These are phyloP conservation scores for Bolboschoenus planiculmis DNA, from an alignment of 176 grass and related monocot species.

Conservation along the genomic window DNA sequence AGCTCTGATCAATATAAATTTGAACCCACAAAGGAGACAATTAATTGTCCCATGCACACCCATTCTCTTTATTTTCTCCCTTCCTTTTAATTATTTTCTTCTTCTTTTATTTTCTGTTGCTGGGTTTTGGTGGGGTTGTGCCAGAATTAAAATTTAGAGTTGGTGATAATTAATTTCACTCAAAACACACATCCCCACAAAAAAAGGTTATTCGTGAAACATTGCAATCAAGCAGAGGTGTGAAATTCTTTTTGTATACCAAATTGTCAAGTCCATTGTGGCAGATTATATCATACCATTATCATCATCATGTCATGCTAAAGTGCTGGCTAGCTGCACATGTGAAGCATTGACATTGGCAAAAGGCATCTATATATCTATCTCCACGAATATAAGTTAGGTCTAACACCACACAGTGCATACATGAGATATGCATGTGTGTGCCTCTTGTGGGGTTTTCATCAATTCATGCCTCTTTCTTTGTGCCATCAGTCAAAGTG, in stretches of 20 bases:
- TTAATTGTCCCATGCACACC: background rate
- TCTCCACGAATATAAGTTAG: constrained; percentile 18
- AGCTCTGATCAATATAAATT: background rate
- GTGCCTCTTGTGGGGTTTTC: background rate
- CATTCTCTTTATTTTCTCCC: background rate
- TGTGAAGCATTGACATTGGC: constrained; percentile 6
- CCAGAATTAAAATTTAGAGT: background rate
- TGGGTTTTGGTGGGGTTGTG: background rate
- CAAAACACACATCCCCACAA: background rate
- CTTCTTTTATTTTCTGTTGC: background rate
- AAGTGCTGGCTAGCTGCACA: background rate
- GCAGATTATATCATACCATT: background rate
- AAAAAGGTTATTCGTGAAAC: background rate
- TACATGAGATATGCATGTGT: background rate
- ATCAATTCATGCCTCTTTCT: background rate
- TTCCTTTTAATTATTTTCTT: no score
- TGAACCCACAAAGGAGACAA: background rate
- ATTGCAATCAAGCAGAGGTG: background rate
- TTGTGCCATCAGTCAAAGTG: background rate
- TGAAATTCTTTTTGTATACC: background rate
- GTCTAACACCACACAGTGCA: constrained; percentile 3
- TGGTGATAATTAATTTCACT: background rate
- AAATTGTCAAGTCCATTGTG: background rate
- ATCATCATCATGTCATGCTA: background rate
- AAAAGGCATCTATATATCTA: background rate